Percentiles rank a stretch among this genome's conserved stretches.
These are phyloP conservation scores for Allium fistulosum DNA, from an alignment of 106 monocot genomes.

Conservation along the genomic window DNA sequence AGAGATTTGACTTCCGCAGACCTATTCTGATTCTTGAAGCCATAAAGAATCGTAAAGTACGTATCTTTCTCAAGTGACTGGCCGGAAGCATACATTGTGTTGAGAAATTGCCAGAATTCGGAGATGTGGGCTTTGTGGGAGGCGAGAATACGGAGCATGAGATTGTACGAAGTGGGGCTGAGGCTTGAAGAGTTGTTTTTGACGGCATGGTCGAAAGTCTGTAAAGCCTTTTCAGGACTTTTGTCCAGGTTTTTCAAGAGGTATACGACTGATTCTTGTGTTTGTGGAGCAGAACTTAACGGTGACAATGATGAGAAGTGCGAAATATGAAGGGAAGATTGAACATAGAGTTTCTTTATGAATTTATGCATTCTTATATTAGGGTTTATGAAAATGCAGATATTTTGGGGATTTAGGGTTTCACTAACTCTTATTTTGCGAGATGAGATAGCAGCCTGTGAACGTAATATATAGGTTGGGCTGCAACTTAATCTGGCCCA, in stretches of 20 bases:
- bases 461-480: no score
- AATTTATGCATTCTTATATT: background rate
- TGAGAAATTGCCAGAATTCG: conserved; percentile 65
- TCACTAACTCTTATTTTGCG: background rate
- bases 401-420: background rate
- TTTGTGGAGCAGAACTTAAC: background rate
- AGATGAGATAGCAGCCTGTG: no score
- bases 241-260: conserved; percentile 59
- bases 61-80: conserved; percentile 38
- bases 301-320: background rate
- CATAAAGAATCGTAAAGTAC: conserved; percentile 34
- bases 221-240: conserved; percentile 43
- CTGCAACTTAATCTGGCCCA: no score
- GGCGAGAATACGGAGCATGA: conserved; percentile 69
- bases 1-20: conserved; percentile 31
- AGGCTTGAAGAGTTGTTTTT: conserved; percentile 18
- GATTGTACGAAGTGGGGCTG: conserved; percentile 30
- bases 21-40: conserved; percentile 52
- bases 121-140: conserved; percentile 21
- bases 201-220: conserved; percentile 45
- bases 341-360: background rate
- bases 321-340: background rate
- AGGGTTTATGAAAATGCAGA: background rate
- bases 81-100: conserved; percentile 40
- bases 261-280: conserved; percentile 41